phyloP scores from a whole-genome alignment of 495 filamentous ascomycete genomes.

The Trichoderma gamsii region DNA sequence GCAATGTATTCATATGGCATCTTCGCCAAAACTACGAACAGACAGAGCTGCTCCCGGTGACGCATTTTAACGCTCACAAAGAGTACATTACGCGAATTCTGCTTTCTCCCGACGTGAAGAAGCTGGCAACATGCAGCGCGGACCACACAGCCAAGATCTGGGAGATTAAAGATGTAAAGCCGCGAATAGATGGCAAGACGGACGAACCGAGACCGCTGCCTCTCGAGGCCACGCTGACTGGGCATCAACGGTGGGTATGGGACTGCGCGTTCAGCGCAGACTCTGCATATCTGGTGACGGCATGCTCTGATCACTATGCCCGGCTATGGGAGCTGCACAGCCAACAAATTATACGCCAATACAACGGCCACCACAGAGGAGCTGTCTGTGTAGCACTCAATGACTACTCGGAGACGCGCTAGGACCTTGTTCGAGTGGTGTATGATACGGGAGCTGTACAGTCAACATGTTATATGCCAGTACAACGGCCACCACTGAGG shows the following conservation, averaged over 20 bases:
- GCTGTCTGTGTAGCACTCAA: conserved; percentile 95
- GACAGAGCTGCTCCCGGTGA: conserved; percentile 83
- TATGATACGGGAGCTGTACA: too few species aligned
- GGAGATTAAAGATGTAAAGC: conserved; percentile 64
- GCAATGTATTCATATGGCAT: conserved; percentile 94
- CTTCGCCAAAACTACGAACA: conserved; percentile 74
- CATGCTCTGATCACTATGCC: conserved; percentile 94
- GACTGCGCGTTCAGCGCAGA: conserved; percentile 98
- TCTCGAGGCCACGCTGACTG: conserved; percentile 82
- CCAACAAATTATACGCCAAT: conserved; percentile 90
- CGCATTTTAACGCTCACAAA: conserved; percentile 85
- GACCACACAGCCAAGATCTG: conserved; percentile 98
- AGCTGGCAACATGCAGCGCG: conserved; percentile 93
- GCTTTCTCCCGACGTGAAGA: conserved; percentile 93
- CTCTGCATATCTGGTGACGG: conserved; percentile 94
- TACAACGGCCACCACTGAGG: too few species aligned
- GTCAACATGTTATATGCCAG: too few species aligned
- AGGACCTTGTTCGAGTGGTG: conserved; percentile 15
- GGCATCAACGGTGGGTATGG: conserved; percentile 98
- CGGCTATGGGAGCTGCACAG: conserved; percentile 86
- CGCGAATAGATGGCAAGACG: conserved; percentile 20
- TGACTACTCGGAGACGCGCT: conserved; percentile 79
- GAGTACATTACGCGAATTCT: conserved; percentile 94
- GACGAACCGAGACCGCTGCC: conserved; percentile 52
- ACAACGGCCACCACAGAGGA: conserved; percentile 94